Evolutionary conservation across 805 yeast species (phyloP).

Genomic region (Saccharomyces paradoxus): DNA sequence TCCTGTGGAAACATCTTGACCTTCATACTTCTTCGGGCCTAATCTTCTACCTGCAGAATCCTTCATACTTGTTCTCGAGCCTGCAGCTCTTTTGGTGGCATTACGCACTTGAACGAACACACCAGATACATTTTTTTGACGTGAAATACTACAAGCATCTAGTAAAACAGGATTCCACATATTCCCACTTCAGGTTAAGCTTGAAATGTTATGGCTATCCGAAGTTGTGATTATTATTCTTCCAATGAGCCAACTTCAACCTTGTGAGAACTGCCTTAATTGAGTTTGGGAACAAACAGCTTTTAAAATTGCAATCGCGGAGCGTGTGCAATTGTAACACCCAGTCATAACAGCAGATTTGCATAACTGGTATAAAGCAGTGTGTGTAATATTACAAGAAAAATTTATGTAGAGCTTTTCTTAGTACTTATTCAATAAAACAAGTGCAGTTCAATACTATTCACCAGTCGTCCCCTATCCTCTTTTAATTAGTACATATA

Average conservation of each 20-base stretch:
- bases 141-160: neutral
- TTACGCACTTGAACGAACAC: constrained; percentile 50
- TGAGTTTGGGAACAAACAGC: neutral
- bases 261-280: neutral
- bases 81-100: constrained; percentile 90
- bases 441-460: too few relatives aligned
- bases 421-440: neutral
- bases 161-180: neutral
- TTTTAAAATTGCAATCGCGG: neutral
- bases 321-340: neutral
- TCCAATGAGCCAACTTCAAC: neutral
- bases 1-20: constrained; percentile 64
- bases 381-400: neutral
- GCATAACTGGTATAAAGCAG: neutral
- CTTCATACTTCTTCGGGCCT: constrained; percentile 84
- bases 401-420: neutral
- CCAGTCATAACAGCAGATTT: neutral
- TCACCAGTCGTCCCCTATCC: neutral
- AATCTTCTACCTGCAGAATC: constrained; percentile 93
- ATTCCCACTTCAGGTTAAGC: neutral
- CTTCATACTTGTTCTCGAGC: constrained; percentile 87
- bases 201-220: neutral
- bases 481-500: neutral
- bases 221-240: neutral
- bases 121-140: neutral